Conservation (phyloP, 371 early-diverging fungal genomes). For the Aphelidium insulamus region DNA sequence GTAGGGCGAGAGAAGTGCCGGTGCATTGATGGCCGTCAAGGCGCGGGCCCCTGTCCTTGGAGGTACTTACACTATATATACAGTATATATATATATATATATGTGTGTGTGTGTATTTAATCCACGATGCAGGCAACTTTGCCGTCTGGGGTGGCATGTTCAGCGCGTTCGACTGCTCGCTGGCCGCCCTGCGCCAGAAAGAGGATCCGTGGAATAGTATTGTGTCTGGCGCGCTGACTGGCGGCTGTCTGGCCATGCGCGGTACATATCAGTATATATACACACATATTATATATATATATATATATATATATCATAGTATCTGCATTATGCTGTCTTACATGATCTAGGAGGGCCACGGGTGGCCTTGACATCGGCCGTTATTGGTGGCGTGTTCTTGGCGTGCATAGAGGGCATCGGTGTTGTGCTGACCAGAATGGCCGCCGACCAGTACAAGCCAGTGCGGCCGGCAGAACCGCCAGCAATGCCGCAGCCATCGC, state of each 20-base stretch:
- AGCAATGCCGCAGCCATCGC: no score
- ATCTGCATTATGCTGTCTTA: neutral
- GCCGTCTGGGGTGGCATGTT: slow-evolving; percentile 96
- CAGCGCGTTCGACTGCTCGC: slow-evolving; percentile 80
- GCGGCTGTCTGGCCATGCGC: slow-evolving; percentile 79
- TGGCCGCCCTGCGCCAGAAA: slow-evolving; percentile 75
- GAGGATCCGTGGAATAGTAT: slow-evolving; percentile 94
- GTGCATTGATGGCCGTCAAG: slow-evolving; percentile 70
- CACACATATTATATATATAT: neutral
- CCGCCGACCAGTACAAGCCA: no score
- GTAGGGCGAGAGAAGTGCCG: slow-evolving; percentile 69
- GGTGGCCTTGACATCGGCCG: slow-evolving; percentile 60
- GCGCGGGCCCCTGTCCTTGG: slow-evolving; percentile 83
- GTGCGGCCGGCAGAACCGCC: no score
- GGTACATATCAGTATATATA: slow-evolving; percentile 7
- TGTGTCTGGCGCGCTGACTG: slow-evolving; percentile 74
- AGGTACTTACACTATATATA: slow-evolving; percentile 28
- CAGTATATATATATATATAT: neutral
- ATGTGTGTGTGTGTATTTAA: neutral
- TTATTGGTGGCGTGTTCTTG: slow-evolving; percentile 72
- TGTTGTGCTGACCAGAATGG: slow-evolving; percentile 34
- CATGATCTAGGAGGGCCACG: slow-evolving; percentile 38
- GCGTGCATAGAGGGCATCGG: slow-evolving; percentile 87
- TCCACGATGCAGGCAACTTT: slow-evolving; percentile 37
- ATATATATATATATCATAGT: neutral